These are phyloP conservation scores for Kazachstania kunashirensis DNA, from an alignment of 805 yeast species.

Conservation along the genomic window DNA sequence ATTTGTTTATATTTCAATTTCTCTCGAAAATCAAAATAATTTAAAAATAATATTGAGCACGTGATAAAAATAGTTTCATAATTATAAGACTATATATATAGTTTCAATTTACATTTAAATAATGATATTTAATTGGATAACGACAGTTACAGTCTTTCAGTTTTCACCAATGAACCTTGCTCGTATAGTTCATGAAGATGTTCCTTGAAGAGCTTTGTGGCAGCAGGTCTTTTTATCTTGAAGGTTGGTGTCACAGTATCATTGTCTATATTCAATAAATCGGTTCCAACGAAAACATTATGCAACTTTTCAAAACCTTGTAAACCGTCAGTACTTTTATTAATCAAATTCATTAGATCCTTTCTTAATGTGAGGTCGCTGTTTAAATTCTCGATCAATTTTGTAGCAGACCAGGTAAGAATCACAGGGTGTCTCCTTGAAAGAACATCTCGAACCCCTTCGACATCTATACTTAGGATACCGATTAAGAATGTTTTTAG, in stretches of 20 bases:
- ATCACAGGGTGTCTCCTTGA: conserved; percentile 27
- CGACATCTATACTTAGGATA: conserved; percentile 51
- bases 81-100: too few species aligned
- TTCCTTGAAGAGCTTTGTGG: conserved; percentile 35
- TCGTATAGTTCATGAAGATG: conserved; percentile 37
- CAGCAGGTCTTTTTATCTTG: conserved; percentile 44
- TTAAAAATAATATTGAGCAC: too few species aligned
- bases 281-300: conserved; percentile 42
- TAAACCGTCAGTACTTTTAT: conserved; percentile 28
- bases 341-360: conserved; percentile 14
- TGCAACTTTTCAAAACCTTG: conserved; percentile 58
- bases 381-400: conserved; percentile 19
- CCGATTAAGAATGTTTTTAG: conserved; percentile 48
- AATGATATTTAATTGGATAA: too few species aligned
- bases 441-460: conserved; percentile 30
- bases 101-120: too few species aligned
- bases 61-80: too few species aligned
- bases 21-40: too few species aligned
- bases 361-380: conserved; percentile 11
- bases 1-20: too few species aligned
- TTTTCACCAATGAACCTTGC: conserved; percentile 37
- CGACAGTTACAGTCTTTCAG: conserved; percentile 13
- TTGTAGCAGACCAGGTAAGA: conserved; percentile 20
- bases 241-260: conserved; percentile 61
- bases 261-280: conserved; percentile 53